Evolutionary conservation across 805 yeast genomes (phyloP).

Genomic region (Kuraishia molischiana): DNA sequence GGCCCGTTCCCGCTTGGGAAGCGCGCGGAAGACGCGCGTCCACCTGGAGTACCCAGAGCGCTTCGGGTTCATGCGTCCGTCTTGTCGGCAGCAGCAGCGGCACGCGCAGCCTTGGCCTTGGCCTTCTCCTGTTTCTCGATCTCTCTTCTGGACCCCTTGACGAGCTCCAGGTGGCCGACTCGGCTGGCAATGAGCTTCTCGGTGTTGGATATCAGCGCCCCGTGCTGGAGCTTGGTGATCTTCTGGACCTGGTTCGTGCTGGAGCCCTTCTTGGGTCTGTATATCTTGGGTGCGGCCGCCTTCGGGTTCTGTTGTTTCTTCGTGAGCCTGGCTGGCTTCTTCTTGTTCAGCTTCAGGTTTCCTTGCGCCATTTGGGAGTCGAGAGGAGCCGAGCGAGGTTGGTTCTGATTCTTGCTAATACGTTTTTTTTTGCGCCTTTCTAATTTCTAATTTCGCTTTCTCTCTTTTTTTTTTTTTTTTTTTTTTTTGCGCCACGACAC

Average conservation of each 20-base stretch:
- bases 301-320: conserved; percentile 57
- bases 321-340: conserved; percentile 43
- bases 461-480: background rate
- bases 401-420: too few relatives aligned
- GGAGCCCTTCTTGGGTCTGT: conserved; percentile 56
- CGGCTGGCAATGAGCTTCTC: conserved; percentile 81
- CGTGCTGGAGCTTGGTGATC: conserved; percentile 46
- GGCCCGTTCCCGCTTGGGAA: too few relatives aligned
- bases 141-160: conserved; percentile 85
- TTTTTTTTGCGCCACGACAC: too few relatives aligned
- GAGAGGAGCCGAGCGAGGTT: too few relatives aligned
- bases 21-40: too few relatives aligned
- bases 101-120: conserved; percentile 15
- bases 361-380: conserved; percentile 69
- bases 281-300: conserved; percentile 65
- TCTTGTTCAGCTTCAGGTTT: conserved; percentile 45
- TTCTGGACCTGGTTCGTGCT: conserved; percentile 35
- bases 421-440: background rate
- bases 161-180: conserved; percentile 88
- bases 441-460: background rate
- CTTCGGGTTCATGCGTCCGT: background rate
- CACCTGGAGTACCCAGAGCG: too few relatives aligned
- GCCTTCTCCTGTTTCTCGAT: conserved; percentile 52
- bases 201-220: conserved; percentile 49
- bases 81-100: background rate